Base-by-base conservation (phyloP, 108 stramenopile genomes). In the Cylindrotheca closterium region DNA sequence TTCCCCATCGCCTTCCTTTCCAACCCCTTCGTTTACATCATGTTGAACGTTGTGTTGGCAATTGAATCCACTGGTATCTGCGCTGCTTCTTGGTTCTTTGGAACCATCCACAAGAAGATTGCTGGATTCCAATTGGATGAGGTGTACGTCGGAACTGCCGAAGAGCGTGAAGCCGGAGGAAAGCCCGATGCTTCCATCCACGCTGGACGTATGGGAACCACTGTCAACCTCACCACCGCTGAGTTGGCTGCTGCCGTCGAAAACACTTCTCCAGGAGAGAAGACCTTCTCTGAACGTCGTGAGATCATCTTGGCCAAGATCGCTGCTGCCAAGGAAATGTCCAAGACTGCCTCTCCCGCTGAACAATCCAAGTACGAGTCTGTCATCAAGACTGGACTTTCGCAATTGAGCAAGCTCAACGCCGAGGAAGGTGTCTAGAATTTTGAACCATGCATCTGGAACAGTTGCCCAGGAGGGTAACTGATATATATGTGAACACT, bases 21-120 rank as follows among this genome's bases (percentile, higher is more conserved):
- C 57, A 79, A 74, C 30, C 84, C 87, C 12, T 29, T 89, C 31
- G 76, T 78, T 10, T 84, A 85, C 60, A n/a, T 74, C 49, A 55
- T 82, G 28, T 48, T 88, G 7, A 66, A 60, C 29, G 24, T 79
- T 0, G 79, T 78, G n/a, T 57, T 88, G 29, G 31, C 60, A 51
- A 46, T 88, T 32, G 87, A 88, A 63, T 47, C 66, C 12, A 79
- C 82, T 37, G 87, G 87, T 23, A 72, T 85, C 53, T 84, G 80
- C 59, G 64, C 79, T 22, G 82, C 68, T 26, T 68, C 88, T n/a
- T 89, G 88, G 88, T 64, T 81, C 50, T 60, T 89, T 27, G 88
- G 80, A 7, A 21, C 37, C 8, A 47, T 79, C 30, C 64, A 75
- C 26, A 81, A 79, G 68, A 71, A 53, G 50, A 47, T 82, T 25